A percentile compares a stretch with the other conserved stretches of the same genome.
Conservation (phyloP, 441 rosid genomes). For the Viola pubescens region DNA sequence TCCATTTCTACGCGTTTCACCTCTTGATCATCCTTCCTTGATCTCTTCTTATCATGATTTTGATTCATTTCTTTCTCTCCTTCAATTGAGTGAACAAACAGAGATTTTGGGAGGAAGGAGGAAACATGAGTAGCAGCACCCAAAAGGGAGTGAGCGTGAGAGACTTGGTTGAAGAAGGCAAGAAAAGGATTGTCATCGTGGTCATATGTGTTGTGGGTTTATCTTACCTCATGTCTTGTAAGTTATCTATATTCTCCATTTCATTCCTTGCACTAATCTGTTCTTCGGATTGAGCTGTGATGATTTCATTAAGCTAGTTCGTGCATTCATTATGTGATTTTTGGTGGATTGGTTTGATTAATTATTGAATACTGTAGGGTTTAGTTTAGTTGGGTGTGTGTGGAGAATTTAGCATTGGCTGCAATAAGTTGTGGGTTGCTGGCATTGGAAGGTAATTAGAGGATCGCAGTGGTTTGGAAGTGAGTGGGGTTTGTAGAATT, state of each 20-base stretch:
- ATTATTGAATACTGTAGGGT: too few relatives aligned
- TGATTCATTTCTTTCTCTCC: constrained; percentile 4
- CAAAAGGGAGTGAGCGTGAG: constrained; percentile 56
- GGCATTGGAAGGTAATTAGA: too few relatives aligned
- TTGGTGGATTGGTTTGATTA: too few relatives aligned
- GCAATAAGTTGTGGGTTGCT: too few relatives aligned
- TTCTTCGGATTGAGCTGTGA: background rate
- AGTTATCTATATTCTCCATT: constrained; percentile 19
- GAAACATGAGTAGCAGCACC: constrained; percentile 19
- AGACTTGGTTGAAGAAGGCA: constrained; percentile 91
- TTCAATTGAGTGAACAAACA: background rate
- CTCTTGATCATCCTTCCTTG: too few relatives aligned
- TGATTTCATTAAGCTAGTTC: background rate
- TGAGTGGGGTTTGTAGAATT: too few relatives aligned
- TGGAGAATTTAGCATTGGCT: too few relatives aligned
- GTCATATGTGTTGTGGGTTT: constrained; percentile 86
- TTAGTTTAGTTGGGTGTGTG: too few relatives aligned
- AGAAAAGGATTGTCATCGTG: constrained; percentile 82
- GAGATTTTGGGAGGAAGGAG: too few relatives aligned
- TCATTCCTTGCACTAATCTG: background rate
- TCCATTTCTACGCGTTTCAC: too few relatives aligned
- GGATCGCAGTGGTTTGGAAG: too few relatives aligned
- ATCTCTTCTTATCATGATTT: background rate
- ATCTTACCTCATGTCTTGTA: constrained; percentile 88
- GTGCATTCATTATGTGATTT: background rate